A percentile compares a stretch with the other conserved stretches of the same genome.
phyloP scores from a whole-genome alignment of 2,329 filamentous ascomycete genomes.

The Aspergillus carbonarius region DNA sequence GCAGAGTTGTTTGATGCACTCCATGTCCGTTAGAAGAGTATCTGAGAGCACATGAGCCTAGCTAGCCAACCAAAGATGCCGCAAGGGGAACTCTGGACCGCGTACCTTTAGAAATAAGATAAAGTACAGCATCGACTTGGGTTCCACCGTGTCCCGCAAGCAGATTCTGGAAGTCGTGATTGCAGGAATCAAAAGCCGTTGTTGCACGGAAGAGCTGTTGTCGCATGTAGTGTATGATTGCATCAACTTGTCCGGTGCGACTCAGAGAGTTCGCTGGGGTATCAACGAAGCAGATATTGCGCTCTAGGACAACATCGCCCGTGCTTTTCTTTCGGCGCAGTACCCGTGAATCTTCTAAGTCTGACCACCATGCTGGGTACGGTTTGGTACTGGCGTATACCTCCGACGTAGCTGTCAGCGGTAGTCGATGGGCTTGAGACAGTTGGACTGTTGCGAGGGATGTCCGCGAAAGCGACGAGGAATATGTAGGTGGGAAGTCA shows the following conservation, averaged over 20 bases:
- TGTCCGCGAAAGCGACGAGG: slow-evolving; percentile 20
- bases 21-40: slow-evolving; percentile 64
- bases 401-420: slow-evolving; percentile 54
- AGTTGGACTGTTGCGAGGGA: slow-evolving; percentile 23
- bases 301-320: slow-evolving; percentile 76
- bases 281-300: slow-evolving; percentile 93
- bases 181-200: slow-evolving; percentile 62
- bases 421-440: slow-evolving; percentile 16
- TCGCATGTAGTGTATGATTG: slow-evolving; percentile 70
- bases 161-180: slow-evolving; percentile 72
- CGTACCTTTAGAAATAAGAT: slow-evolving; percentile 72
- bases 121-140: slow-evolving; percentile 82
- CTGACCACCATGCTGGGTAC: slow-evolving; percentile 87
- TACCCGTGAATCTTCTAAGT: slow-evolving; percentile 65
- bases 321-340: slow-evolving; percentile 67
- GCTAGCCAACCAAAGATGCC: background rate
- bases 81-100: background rate
- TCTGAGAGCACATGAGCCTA: slow-evolving; percentile 41
- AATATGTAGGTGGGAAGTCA: slow-evolving; percentile 43
- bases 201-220: slow-evolving; percentile 64
- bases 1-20: slow-evolving; percentile 69
- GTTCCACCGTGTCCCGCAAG: slow-evolving; percentile 79
- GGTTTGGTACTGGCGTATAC: slow-evolving; percentile 78
- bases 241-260: slow-evolving; percentile 54
- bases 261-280: slow-evolving; percentile 64